Conservation (phyloP, 805 yeast species). For the Barnettozyma sucrosica region DNA sequence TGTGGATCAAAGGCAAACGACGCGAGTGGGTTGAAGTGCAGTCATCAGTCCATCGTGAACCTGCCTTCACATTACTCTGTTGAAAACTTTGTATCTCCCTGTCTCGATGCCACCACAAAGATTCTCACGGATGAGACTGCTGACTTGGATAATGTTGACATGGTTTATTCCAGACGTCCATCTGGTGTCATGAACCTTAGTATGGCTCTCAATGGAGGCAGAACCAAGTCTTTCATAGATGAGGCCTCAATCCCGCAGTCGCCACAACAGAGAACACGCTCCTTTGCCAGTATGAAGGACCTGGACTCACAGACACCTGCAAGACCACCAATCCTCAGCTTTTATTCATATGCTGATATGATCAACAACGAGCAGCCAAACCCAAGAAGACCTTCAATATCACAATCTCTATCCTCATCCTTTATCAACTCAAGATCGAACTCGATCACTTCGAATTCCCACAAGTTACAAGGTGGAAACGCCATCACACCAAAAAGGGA, state of each 20-base stretch:
- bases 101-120: slow-evolving; percentile 71
- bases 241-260: slow-evolving; percentile 14
- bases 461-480: slow-evolving; percentile 14
- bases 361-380: slow-evolving; percentile 51
- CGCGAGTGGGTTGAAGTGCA: slow-evolving; percentile 17
- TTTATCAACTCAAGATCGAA: slow-evolving; percentile 23
- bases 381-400: slow-evolving; percentile 56
- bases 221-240: slow-evolving; percentile 27
- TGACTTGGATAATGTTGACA: slow-evolving; percentile 63
- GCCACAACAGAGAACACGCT: slow-evolving; percentile 19
- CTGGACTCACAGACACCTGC: slow-evolving; percentile 15
- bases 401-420: slow-evolving; percentile 35
- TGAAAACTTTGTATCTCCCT: slow-evolving; percentile 76
- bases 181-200: slow-evolving; percentile 42
- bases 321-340: slow-evolving; percentile 32
- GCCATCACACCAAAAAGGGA: slow-evolving; percentile 23
- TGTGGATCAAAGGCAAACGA: slow-evolving; percentile 21
- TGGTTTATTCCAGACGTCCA: slow-evolving; percentile 59
- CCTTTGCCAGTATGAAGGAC: slow-evolving; percentile 22
- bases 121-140: slow-evolving; percentile 50
- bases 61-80: slow-evolving; percentile 36
- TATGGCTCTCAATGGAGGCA: slow-evolving; percentile 23
- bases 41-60: slow-evolving; percentile 27
- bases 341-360: slow-evolving; percentile 79
- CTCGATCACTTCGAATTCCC: slow-evolving; percentile 12